Conservation (phyloP, 2,329 filamentous ascomycete species). For the Emmonsia crescens region DNA sequence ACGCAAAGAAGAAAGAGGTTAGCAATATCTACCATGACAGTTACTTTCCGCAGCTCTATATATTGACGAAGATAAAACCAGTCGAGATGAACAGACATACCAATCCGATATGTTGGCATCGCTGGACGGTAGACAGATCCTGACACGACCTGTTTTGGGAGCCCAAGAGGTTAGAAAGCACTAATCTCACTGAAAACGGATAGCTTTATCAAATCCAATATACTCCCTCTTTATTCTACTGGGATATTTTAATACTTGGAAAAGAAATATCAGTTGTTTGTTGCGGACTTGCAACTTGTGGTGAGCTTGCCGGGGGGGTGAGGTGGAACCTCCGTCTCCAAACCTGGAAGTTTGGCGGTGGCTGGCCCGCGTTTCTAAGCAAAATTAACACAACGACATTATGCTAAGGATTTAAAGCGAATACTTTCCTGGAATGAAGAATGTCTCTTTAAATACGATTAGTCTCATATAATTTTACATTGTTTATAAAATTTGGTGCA, state of each 20-base stretch:
- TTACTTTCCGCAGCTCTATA: neutral
- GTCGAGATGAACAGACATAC: constrained; percentile 5
- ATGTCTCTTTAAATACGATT: neutral
- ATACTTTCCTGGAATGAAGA: neutral
- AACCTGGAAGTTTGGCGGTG: neutral
- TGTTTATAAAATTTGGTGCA: neutral
- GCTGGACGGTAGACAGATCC: neutral
- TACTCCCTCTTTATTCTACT: neutral
- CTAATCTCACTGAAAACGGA: neutral
- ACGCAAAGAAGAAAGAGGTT: neutral
- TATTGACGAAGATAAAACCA: neutral
- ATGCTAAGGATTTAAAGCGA: neutral
- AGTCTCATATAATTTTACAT: neutral
- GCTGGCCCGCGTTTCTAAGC: neutral
- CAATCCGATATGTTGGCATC: constrained; percentile 15
- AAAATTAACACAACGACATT: neutral
- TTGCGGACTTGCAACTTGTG: no score
- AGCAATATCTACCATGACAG: neutral
- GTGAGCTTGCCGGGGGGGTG: no score
- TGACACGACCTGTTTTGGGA: neutral
- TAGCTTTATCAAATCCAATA: neutral
- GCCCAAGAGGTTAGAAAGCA: neutral
- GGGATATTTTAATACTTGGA: neutral
- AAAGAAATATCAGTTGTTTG: neutral
- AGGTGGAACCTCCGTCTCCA: neutral